These are phyloP conservation scores for Collybia mongolica DNA, from an alignment of 768 basidiomycete genomes.

Conservation along the genomic window DNA sequence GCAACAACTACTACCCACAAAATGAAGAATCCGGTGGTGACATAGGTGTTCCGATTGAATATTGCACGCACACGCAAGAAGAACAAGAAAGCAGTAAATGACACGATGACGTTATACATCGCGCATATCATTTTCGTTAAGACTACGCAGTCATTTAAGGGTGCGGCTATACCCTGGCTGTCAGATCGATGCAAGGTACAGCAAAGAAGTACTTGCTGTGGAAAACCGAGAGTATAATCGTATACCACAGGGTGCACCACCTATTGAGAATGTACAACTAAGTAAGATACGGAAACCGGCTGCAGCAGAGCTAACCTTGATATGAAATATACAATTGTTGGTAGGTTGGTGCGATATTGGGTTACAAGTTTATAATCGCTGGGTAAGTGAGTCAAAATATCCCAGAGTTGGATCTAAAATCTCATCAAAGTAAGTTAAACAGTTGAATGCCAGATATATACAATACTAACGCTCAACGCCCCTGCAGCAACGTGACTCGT, in stretches of 20 bases:
- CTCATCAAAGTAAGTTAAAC: neutral
- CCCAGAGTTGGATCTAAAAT: constrained; percentile 3
- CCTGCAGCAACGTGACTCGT: neutral
- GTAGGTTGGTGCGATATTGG: neutral
- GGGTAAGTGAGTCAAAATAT: neutral
- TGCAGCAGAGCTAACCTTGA: neutral
- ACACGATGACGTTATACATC: neutral
- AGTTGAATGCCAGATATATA: neutral
- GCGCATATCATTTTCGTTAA: neutral
- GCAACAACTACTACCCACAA: neutral
- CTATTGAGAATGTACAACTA: neutral
- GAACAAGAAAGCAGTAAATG: neutral
- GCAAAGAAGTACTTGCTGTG: neutral
- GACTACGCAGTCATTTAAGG: neutral
- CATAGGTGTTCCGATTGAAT: neutral
- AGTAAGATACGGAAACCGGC: neutral
- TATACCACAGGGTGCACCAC: neutral
- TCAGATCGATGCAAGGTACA: neutral
- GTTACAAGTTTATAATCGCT: too few species aligned
- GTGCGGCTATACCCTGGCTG: neutral
- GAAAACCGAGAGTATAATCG: neutral
- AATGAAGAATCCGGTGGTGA: neutral
- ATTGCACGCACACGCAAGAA: constrained; percentile 1
- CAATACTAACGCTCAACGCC: neutral
- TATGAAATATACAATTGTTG: constrained; percentile 3